Percentiles rank a stretch among this genome's conserved stretches.
phyloP scores from a whole-genome alignment of 495 filamentous ascomycete species.

The Aspergillus wentii region DNA sequence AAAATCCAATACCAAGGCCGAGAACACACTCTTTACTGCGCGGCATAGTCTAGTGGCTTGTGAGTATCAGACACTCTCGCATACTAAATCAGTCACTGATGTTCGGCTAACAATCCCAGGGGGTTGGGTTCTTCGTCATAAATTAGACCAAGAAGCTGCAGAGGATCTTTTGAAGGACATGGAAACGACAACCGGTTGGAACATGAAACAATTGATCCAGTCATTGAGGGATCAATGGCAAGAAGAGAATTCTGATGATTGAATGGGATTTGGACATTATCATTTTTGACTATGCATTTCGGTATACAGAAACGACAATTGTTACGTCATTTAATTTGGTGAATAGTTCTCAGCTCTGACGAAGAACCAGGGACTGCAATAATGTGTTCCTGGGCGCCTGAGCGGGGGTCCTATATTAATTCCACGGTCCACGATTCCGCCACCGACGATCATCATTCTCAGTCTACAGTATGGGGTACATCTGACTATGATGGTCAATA shows the following conservation, averaged over 20 bases:
- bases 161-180: constrained; percentile 18
- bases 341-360: too few species aligned
- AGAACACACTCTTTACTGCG: constrained; percentile 28
- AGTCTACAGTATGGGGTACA: too few species aligned
- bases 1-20: constrained; percentile 22
- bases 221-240: constrained; percentile 21
- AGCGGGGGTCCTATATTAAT: too few species aligned
- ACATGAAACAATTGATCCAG: constrained; percentile 18
- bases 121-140: constrained; percentile 25
- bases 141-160: constrained; percentile 21
- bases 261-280: too few species aligned
- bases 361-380: too few species aligned
- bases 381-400: too few species aligned
- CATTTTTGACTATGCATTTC: too few species aligned
- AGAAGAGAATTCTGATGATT: constrained; percentile 12
- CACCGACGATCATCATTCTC: too few species aligned
- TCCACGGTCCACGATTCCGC: too few species aligned
- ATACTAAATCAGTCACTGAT: not conserved
- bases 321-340: too few species aligned
- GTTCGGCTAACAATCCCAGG: constrained; percentile 5
- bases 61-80: constrained; percentile 12
- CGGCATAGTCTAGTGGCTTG: constrained; percentile 25
- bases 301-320: too few species aligned
- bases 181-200: constrained; percentile 26
- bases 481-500: too few species aligned